A percentile compares a stretch with the other conserved stretches of the same genome.
Evolutionary conservation across 2,329 filamentous ascomycete species (phyloP).

Genomic region (Ceratocystis cubensis): DNA sequence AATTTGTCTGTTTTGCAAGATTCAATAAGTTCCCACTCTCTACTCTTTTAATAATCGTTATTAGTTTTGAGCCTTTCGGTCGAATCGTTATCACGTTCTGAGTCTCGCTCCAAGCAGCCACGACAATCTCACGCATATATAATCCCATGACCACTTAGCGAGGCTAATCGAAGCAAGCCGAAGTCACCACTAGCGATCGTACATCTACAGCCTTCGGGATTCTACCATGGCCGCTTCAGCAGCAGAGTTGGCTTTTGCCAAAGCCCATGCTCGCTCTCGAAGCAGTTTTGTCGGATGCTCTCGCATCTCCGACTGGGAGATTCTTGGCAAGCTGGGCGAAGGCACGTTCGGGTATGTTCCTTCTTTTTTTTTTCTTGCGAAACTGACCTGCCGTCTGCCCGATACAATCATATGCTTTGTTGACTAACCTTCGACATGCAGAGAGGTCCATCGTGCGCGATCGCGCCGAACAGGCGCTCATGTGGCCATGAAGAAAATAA

Average conservation of each 20-base stretch:
- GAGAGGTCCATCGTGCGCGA: slow-evolving; percentile 78
- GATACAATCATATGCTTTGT: not conserved
- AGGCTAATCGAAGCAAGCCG: not conserved
- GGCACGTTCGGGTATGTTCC: slow-evolving; percentile 63
- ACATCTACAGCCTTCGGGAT: not conserved
- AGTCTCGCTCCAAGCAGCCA: not conserved
- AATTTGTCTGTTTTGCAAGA: too few relatives aligned
- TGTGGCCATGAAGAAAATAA: slow-evolving; percentile 92
- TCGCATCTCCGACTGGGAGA: slow-evolving; percentile 64
- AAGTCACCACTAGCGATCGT: not conserved
- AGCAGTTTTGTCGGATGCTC: slow-evolving; percentile 73
- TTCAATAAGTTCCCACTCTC: too few relatives aligned
- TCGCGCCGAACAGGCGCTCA: slow-evolving; percentile 61
- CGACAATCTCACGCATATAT: too few relatives aligned
- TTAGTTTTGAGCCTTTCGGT: not conserved
- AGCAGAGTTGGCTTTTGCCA: slow-evolving; percentile 37
- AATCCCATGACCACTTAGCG: not conserved
- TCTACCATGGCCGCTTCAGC: slow-evolving; percentile 8
- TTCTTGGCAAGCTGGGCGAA: slow-evolving; percentile 76
- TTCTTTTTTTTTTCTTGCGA: slow-evolving; percentile 30
- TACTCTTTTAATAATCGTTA: not conserved
- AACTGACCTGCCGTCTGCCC: not conserved
- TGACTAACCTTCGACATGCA: slow-evolving; percentile 13
- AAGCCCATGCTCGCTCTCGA: slow-evolving; percentile 42
- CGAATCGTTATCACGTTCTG: not conserved